A percentile compares a stretch with the other conserved stretches of the same genome.
phyloP scores from a whole-genome alignment of 2,329 filamentous ascomycete genomes.

The Ceratocystis alfenasii region DNA sequence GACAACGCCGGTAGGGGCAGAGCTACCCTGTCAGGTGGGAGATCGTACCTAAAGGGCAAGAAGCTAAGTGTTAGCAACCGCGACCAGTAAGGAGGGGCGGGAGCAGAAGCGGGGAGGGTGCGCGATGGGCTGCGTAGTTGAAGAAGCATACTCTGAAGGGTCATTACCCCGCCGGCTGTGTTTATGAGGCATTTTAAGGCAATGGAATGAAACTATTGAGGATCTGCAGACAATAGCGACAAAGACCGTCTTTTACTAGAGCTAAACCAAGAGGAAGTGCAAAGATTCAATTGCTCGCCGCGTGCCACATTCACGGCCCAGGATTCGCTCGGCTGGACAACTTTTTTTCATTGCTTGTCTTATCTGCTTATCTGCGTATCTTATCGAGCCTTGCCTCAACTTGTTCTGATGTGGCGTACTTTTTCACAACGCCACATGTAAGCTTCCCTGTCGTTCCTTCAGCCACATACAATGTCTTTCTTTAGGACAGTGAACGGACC shows the following conservation, averaged over 20 bases:
- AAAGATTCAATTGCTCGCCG: constrained; percentile 1
- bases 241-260: neutral
- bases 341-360: constrained; percentile 5
- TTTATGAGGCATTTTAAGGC: constrained; percentile 64
- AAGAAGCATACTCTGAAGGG: constrained; percentile 38
- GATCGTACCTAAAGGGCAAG: constrained; percentile 12
- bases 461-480: neutral
- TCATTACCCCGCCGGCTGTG: constrained; percentile 57
- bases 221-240: constrained; percentile 6
- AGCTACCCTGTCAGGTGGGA: constrained; percentile 15
- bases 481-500: neutral
- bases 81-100: neutral
- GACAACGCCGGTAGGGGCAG: constrained; percentile 19
- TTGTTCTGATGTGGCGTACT: neutral
- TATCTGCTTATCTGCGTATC: constrained; percentile 3
- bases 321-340: neutral
- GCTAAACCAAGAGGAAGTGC: neutral
- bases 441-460: neutral
- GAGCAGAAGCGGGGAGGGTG: neutral
- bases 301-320: constrained; percentile 5
- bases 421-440: neutral
- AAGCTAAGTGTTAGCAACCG: neutral
- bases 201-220: neutral
- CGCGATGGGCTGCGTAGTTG: neutral
- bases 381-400: neutral